Conservation (phyloP, 164 flowering plant species). For the Buxus sempervirens region DNA sequence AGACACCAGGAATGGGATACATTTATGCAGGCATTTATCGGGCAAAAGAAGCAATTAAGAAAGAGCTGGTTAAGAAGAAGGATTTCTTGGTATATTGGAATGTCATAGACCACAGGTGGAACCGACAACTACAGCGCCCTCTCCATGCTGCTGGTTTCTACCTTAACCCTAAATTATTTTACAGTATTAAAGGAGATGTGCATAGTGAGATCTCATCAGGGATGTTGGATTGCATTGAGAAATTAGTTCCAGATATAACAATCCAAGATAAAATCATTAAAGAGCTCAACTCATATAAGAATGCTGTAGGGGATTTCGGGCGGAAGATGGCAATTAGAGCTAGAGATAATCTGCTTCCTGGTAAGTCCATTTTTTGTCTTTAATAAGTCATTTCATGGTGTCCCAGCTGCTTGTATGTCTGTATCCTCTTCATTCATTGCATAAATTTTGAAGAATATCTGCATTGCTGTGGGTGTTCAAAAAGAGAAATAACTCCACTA, state of each 20-base stretch:
- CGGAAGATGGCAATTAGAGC: conserved; percentile 86
- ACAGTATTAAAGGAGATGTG: conserved; percentile 60
- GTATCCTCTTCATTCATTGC: too few relatives aligned
- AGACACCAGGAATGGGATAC: conserved; percentile 78
- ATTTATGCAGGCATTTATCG: conserved; percentile 71
- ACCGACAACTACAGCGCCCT: conserved; percentile 47
- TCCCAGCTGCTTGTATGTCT: background rate
- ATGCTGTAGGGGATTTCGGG: conserved; percentile 78
- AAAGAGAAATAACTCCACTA: too few relatives aligned
- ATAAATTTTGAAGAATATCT: too few relatives aligned
- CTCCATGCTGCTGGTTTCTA: conserved; percentile 85
- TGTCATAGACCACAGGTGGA: conserved; percentile 78
- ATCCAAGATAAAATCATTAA: conserved; percentile 74
- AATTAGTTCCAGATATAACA: conserved; percentile 65
- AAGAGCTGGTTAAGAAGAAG: conserved; percentile 47
- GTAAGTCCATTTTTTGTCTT: conserved; percentile 34
- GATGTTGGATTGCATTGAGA: conserved; percentile 81
- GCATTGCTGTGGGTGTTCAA: too few relatives aligned
- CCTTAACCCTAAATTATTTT: conserved; percentile 81
- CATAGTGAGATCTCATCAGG: conserved; percentile 57
- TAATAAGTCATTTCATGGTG: background rate
- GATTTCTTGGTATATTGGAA: conserved; percentile 69
- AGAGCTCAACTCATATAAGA: conserved; percentile 70
- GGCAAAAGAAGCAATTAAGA: conserved; percentile 77
- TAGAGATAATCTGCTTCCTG: conserved; percentile 64